Base-by-base conservation (phyloP, 1,139 yeast genomes). In the Debaryomyces nepalensis region DNA sequence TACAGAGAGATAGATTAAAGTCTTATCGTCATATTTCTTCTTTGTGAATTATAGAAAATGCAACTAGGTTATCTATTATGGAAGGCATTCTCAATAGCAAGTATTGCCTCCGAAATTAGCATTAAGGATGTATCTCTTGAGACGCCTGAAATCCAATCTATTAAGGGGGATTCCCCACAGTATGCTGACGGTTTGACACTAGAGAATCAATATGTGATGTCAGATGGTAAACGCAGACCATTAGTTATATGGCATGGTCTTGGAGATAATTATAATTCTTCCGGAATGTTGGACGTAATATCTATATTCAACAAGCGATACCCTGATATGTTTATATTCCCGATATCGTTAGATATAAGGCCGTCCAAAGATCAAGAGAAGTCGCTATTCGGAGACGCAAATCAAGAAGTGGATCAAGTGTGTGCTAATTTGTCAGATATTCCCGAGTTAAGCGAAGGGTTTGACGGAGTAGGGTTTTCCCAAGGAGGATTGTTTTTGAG, bases 181-280 rank as follows among this genome's bases (percentile, higher is more conserved):
- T 10, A 15, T 18, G 23, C 18, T 18, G 18, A n/a, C 11, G 22
- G 8, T n/a, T 4, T 11, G 12, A 20, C 7, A 10, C n/a, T 2
- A 10, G 21, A 19, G 8, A 31, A 19, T 19, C 24, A 20, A 31
- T 24, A 31, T 2, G 10, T 4, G 20, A 12, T 31, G 27, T 5
- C 22, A 31, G 19, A n/a, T 3, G 10, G 22, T 11, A 31, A 23
- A 22, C 37, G 32, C 16, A 48, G 60, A 35, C 90, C 91, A 0
- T 75, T 87, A 3, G 88, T 87, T 2, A 55, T 87, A 32, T 87
- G 95, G 95, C 96, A 87, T 54, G 96, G 96, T 0, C 72, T 87
- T 54, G 95, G 95, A 0, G 96, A 87, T 58, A 72, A 78, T 14
- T 87, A 82, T 56, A 78, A 84, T 55, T 81, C 90, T 0, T 62